These are phyloP conservation scores for Fusarium sp. DNA, from an alignment of 2,329 filamentous ascomycete genomes.

Conservation along the genomic window DNA sequence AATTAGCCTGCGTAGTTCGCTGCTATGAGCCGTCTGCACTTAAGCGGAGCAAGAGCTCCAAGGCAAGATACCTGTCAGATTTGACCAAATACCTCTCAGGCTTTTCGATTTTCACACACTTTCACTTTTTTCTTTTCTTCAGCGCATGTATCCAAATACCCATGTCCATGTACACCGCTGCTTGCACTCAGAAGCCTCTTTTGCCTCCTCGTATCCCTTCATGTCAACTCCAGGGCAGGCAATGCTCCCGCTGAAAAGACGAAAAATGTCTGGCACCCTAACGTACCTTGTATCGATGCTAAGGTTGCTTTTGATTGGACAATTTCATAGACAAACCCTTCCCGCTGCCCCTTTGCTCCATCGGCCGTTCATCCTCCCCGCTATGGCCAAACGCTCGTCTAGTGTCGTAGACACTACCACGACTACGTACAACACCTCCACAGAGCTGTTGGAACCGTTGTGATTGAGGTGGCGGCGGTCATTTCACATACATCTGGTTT, in stretches of 20 bases:
- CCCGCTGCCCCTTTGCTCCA: conserved; percentile 19
- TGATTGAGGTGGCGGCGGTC: conserved; percentile 27
- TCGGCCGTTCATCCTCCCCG: conserved; percentile 22
- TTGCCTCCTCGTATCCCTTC: conserved; percentile 15
- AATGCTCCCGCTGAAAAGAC: conserved; percentile 13
- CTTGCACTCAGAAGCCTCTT: conserved; percentile 10
- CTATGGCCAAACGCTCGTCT: conserved; percentile 33
- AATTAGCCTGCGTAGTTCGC: conserved; percentile 32
- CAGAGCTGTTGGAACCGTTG: conserved; percentile 24
- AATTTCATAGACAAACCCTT: neutral
- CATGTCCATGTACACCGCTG: conserved; percentile 31
- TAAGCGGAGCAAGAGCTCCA: conserved; percentile 42
- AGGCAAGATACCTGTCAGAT: conserved; percentile 43
- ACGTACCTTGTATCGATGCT: neutral
- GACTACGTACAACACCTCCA: conserved; percentile 19
- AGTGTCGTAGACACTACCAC: conserved; percentile 14
- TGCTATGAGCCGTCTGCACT: conserved; percentile 42
- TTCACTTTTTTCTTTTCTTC: conserved; percentile 21
- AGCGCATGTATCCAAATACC: conserved; percentile 4
- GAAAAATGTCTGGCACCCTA: conserved; percentile 16
- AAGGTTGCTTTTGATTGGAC: conserved; percentile 5
- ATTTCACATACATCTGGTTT: conserved; percentile 18
- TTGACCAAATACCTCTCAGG: conserved; percentile 16
- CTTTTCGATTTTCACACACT: conserved; percentile 1
- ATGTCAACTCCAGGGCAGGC: conserved; percentile 18